Evolutionary conservation across 306 rosid genomes (phyloP).

Genomic region (cucumber (Cucumis sativus)): DNA sequence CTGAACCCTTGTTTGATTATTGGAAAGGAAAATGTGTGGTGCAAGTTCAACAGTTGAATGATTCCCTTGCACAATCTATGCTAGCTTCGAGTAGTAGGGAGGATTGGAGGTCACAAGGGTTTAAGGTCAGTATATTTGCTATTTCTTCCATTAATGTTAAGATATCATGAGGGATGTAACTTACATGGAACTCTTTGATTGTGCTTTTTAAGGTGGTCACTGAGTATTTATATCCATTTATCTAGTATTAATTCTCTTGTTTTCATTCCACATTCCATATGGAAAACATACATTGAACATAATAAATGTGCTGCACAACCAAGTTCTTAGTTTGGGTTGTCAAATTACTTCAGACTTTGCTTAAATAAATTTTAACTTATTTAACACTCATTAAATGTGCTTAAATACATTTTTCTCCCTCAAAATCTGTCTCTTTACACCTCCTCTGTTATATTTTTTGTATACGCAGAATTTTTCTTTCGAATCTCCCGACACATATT

Average conservation of each 20-base stretch:
- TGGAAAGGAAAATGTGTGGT: slow-evolving; percentile 55
- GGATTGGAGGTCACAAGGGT: slow-evolving; percentile 71
- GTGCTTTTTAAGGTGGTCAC: background rate
- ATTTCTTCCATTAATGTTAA: background rate
- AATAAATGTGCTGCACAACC: background rate
- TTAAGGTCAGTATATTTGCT: slow-evolving; percentile 29
- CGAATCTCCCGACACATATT: too few relatives aligned
- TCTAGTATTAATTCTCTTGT: background rate
- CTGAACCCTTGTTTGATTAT: slow-evolving; percentile 51
- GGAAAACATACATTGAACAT: background rate
- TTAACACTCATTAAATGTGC: too few relatives aligned
- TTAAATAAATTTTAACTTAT: too few relatives aligned
- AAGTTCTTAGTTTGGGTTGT: background rate
- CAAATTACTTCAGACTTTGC: too few relatives aligned
- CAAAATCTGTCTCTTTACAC: too few relatives aligned
- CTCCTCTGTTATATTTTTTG: too few relatives aligned
- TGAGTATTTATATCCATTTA: background rate
- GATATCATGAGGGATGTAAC: background rate
- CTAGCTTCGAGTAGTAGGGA: slow-evolving; percentile 59
- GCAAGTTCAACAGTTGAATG: slow-evolving; percentile 47
- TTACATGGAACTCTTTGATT: background rate
- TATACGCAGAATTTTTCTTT: too few relatives aligned
- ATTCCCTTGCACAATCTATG: slow-evolving; percentile 65
- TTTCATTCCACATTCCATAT: background rate
- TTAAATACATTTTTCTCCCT: too few relatives aligned